Conservation (phyloP, 108 stramenopile genomes). For the Stephanodiscus triporus region DNA sequence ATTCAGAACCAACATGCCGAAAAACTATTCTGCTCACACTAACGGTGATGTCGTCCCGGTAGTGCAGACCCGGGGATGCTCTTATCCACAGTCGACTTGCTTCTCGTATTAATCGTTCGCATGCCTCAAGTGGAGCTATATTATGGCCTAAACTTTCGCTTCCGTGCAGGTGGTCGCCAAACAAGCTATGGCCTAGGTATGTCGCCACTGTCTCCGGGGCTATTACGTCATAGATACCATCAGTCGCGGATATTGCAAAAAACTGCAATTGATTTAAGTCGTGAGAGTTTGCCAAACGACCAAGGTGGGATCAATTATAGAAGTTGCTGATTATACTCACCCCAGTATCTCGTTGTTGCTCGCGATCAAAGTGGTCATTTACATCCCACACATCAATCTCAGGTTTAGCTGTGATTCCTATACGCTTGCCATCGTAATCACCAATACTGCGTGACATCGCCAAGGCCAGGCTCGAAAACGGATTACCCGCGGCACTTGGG, state of each 20-base stretch:
- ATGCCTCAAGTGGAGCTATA: slow-evolving; percentile 19
- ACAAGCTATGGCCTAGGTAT: slow-evolving; percentile 34
- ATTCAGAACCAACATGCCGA: not conserved
- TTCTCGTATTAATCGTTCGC: slow-evolving; percentile 48
- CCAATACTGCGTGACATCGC: slow-evolving; percentile 83
- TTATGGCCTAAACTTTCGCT: not conserved
- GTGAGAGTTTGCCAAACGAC: not conserved
- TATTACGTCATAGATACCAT: slow-evolving; percentile 70
- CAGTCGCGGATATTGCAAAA: slow-evolving; percentile 76
- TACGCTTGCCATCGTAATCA: slow-evolving; percentile 62
- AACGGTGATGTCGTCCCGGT: slow-evolving; percentile 47
- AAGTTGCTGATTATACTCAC: not conserved
- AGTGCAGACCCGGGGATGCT: slow-evolving; percentile 1
- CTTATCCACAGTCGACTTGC: slow-evolving; percentile 36
- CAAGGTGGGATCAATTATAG: not conserved
- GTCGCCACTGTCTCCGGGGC: slow-evolving; percentile 24
- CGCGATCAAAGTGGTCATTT: slow-evolving; percentile 20
- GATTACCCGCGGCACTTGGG: slow-evolving; percentile 27
- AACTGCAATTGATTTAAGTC: not conserved
- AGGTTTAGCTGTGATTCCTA: slow-evolving; percentile 77
- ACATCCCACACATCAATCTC: slow-evolving; percentile 64
- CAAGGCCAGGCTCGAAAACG: slow-evolving; percentile 53
- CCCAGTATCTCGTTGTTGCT: slow-evolving; percentile 12
- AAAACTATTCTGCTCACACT: slow-evolving; percentile 41
- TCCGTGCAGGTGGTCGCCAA: slow-evolving; percentile 2